Percentiles rank a stretch among this genome's conserved stretches.
These are phyloP conservation scores for Coniosporium apollinis DNA, from an alignment of 495 filamentous ascomycete species.

Conservation along the genomic window DNA sequence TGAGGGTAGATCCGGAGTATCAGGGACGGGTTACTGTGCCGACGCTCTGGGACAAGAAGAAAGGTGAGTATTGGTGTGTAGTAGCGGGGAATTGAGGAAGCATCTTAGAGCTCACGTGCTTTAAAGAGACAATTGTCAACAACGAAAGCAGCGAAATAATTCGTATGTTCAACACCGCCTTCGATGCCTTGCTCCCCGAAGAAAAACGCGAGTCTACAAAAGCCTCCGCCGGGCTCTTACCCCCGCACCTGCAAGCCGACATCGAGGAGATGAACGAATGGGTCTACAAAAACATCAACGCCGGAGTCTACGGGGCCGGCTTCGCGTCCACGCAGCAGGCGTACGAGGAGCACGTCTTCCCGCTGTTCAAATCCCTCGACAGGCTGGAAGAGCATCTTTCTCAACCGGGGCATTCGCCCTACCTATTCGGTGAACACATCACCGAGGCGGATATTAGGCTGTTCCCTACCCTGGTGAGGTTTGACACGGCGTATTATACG, in stretches of 20 bases:
- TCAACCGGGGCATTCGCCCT: slow-evolving; percentile 33
- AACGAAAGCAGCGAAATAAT: slow-evolving; percentile 25
- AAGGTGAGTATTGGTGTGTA: no score
- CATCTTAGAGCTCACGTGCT: no score
- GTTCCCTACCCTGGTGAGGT: slow-evolving; percentile 47
- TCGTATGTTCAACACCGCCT: slow-evolving; percentile 24
- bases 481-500: slow-evolving; percentile 50
- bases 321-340: slow-evolving; percentile 47
- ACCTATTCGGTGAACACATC: slow-evolving; percentile 43
- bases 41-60: slow-evolving; percentile 46
- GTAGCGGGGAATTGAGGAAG: no score
- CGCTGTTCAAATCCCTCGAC: slow-evolving; percentile 46
- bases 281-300: slow-evolving; percentile 49
- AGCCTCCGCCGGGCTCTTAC: slow-evolving; percentile 36
- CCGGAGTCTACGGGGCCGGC: slow-evolving; percentile 55
- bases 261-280: slow-evolving; percentile 50
- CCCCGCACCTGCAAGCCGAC: slow-evolving; percentile 30
- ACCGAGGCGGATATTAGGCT: slow-evolving; percentile 54
- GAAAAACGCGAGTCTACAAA: slow-evolving; percentile 28
- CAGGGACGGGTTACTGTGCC: slow-evolving; percentile 45
- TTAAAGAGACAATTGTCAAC: slow-evolving; percentile 24
- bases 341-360: slow-evolving; percentile 41
- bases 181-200: slow-evolving; percentile 35
- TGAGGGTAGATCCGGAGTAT: slow-evolving; percentile 42
- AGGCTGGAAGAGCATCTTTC: slow-evolving; percentile 42